Base-by-base conservation (phyloP, 768 basidiomycete species). In the Exsudoporus frostii region DNA sequence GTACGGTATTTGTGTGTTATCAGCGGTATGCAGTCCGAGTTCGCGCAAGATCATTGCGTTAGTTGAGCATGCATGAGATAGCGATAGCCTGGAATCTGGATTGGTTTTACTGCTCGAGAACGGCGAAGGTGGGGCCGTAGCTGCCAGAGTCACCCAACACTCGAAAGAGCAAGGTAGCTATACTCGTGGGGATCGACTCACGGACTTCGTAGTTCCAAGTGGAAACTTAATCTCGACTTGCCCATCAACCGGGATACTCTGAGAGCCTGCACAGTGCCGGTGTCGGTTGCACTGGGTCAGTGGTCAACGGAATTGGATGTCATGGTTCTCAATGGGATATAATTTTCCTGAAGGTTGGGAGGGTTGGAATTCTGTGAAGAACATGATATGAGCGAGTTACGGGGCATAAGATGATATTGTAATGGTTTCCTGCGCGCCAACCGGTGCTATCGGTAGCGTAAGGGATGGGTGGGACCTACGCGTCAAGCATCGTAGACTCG, bases 131-230 rank as follows among this genome's bases (percentile, higher is more conserved):
- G 1, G 55, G 51, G 60, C 69, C 68, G 42, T 36, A 42, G 42
- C 71, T 57, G n/a, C 65, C 72, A 37, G 71, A 71, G 40, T 71
- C 67, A 24, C 68, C 71, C 33, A 71, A 60, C 20, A 73, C 72
- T 75, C 48, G 5, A 4, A 22, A 36, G 36, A 22, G 36, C 6
- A n/a, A 45, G 29, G 61, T 46, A 63, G 54, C 11, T 25, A 15
- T 38, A n/a, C 11, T 46, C n/a, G n/a, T 14, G 38, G 24, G 30
- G 25, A 10, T 37, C 17, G 19, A 60, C 65, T 64, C 58, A 67
- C 70, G 58, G 50, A 71, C 66, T 19, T 65, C 55, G 55, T 77
- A 76, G 9, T 65, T 45, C 11, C 67, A 71, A 20, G 62, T 33
- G 7, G 74, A 73, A 7, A 73, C 71, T 5, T 53, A 29, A 74